A percentile compares a stretch with the other conserved stretches of the same genome.
Evolutionary conservation across 495 filamentous ascomycete species (phyloP).

Genomic region (Xylaria flabelliformis): DNA sequence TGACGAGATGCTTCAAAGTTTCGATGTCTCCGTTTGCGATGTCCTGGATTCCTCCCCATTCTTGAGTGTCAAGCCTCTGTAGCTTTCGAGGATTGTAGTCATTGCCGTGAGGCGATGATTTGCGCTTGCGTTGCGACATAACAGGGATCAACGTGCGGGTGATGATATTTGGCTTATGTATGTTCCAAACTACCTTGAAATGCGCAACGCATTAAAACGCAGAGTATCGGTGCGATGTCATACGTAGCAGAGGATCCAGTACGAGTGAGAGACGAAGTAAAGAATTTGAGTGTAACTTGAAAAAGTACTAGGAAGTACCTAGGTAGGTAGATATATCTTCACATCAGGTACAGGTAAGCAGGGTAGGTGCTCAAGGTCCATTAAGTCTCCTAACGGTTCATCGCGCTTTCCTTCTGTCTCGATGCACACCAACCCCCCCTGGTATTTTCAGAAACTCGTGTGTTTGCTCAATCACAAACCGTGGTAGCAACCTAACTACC

Average conservation of each 20-base stretch:
- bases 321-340: not conserved
- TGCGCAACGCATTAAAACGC: not conserved
- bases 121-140: constrained; percentile 2
- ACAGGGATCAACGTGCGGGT: not conserved
- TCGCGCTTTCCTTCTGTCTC: not conserved
- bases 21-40: not conserved
- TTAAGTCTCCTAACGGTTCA: not conserved
- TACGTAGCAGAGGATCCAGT: not conserved
- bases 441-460: not conserved
- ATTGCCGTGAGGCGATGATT: not conserved
- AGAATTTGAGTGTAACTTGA: not conserved
- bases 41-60: not conserved
- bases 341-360: not conserved
- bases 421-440: not conserved
- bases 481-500: not conserved
- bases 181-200: too few relatives aligned
- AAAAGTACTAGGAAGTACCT: constrained; percentile 6
- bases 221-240: not conserved
- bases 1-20: not conserved
- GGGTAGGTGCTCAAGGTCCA: too few relatives aligned
- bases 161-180: not conserved
- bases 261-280: not conserved
- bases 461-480: not conserved
- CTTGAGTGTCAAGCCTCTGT: not conserved
- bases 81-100: not conserved